Percentiles rank a stretch among this genome's conserved stretches.
phyloP scores from a whole-genome alignment of 2,329 filamentous ascomycete genomes.

The Paecilomyces sp. region DNA sequence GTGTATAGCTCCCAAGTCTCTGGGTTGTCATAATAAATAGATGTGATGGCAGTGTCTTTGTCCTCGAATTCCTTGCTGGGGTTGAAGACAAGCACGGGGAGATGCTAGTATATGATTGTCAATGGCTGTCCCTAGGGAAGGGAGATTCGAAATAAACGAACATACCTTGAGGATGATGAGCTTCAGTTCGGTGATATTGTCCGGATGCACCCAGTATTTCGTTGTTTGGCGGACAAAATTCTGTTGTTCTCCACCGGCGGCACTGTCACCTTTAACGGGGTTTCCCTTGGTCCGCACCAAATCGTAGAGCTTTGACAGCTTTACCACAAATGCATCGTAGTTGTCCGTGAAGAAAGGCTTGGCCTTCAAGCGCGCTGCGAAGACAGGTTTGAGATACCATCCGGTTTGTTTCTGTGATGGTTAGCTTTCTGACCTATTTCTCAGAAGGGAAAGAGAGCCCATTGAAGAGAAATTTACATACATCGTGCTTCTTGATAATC shows the following conservation, averaged over 20 bases:
- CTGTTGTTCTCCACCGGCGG: conserved; percentile 84
- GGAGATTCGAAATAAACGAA: background rate
- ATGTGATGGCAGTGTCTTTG: conserved; percentile 89
- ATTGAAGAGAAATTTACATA: conserved; percentile 39
- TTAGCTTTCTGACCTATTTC: background rate
- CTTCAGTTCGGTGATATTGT: conserved; percentile 97
- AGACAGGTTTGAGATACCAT: conserved; percentile 92
- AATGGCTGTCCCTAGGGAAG: background rate
- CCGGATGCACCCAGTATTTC: conserved; percentile 98
- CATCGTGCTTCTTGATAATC: conserved; percentile 99
- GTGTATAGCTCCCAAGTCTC: conserved; percentile 91
- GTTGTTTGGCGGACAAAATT: conserved; percentile 96
- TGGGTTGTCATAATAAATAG: conserved; percentile 96
- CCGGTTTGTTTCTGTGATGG: conserved; percentile 90
- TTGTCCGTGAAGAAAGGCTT: conserved; percentile 99
- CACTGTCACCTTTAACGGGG: conserved; percentile 82
- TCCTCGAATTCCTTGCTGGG: conserved; percentile 91
- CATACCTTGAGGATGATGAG: conserved; percentile 81
- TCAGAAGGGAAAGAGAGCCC: background rate
- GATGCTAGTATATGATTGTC: conserved; percentile 48
- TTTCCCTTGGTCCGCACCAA: conserved; percentile 88
- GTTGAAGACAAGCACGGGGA: conserved; percentile 96
- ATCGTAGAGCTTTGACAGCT: conserved; percentile 92
- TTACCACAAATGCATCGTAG: conserved; percentile 91
- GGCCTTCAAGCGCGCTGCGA: conserved; percentile 85